Evolutionary conservation across 140 eudicot genomes (phyloP).

Genomic region (Flaveria floridana): DNA sequence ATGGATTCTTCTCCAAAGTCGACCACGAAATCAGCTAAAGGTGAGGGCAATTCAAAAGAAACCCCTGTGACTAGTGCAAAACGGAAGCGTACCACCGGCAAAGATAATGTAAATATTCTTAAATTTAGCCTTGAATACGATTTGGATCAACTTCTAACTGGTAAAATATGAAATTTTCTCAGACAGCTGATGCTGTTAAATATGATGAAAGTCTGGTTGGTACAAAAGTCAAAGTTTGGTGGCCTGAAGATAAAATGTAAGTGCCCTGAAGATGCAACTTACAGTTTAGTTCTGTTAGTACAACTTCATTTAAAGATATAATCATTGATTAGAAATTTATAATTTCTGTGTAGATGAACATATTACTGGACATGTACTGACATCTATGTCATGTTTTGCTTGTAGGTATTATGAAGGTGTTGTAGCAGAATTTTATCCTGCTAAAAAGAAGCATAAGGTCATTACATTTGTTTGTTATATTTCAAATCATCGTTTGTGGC

Average conservation of each 20-base stretch:
- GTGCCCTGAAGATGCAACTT: constrained; percentile 33
- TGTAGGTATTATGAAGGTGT: constrained; percentile 79
- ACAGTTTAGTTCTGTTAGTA: neutral
- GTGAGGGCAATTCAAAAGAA: constrained; percentile 43
- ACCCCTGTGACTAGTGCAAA: constrained; percentile 47
- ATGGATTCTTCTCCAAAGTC: constrained; percentile 46
- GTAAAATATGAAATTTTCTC: constrained; percentile 19
- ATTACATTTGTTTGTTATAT: neutral
- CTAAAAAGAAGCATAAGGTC: constrained; percentile 68
- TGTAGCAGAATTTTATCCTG: constrained; percentile 50
- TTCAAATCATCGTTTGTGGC: neutral
- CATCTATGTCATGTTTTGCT: neutral
- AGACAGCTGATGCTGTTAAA: constrained; percentile 43
- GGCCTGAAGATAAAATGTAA: constrained; percentile 80
- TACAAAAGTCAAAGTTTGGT: constrained; percentile 74
- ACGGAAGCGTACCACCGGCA: constrained; percentile 56
- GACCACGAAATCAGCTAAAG: constrained; percentile 50
- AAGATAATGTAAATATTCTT: constrained; percentile 41
- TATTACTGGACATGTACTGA: neutral
- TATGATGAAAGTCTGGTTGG: constrained; percentile 66
- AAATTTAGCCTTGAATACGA: constrained; percentile 5
- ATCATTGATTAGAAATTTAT: neutral
- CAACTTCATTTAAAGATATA: neutral
- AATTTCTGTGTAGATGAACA: neutral
- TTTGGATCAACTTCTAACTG: constrained; percentile 4